These are phyloP conservation scores for Lactarius hatsudake DNA, from an alignment of 768 basidiomycete genomes.

Conservation along the genomic window DNA sequence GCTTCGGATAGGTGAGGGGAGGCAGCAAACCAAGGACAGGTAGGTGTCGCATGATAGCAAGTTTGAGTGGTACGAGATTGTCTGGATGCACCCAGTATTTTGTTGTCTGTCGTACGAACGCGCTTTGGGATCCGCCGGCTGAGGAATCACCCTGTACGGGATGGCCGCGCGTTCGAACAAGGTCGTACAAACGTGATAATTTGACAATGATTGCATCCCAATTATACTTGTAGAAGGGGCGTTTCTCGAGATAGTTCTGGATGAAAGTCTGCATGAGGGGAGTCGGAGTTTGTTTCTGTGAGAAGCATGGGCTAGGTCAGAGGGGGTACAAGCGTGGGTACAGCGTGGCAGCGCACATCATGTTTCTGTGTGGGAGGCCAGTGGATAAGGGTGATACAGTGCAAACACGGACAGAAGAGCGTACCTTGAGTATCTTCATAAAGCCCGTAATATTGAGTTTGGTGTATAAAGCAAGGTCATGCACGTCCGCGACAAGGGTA, in stretches of 20 bases:
- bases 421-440: conserved; percentile 94
- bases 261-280: conserved; percentile 85
- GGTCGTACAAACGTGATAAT: conserved; percentile 90
- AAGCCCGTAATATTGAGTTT: conserved; percentile 99
- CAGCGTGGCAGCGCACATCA: conserved; percentile 53
- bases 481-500: conserved; percentile 88
- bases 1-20: neutral
- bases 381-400: neutral
- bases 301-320: neutral
- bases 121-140: conserved; percentile 93
- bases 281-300: conserved; percentile 87
- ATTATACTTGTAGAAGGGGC: conserved; percentile 95
- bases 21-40: conserved; percentile 79
- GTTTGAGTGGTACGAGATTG: conserved; percentile 89
- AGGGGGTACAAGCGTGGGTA: neutral
- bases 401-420: conserved; percentile 20
- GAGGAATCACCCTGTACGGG: conserved; percentile 91
- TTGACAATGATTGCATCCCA: conserved; percentile 97
- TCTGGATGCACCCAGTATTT: conserved; percentile 99
- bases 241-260: conserved; percentile 87
- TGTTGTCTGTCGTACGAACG: conserved; percentile 97
- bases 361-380: conserved; percentile 66
- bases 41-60: conserved; percentile 87
- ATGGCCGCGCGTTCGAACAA: conserved; percentile 92
- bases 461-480: conserved; percentile 88